Base-by-base conservation (phyloP, 2,329 filamentous ascomycete genomes). In the Tolypocladium nubicola region DNA sequence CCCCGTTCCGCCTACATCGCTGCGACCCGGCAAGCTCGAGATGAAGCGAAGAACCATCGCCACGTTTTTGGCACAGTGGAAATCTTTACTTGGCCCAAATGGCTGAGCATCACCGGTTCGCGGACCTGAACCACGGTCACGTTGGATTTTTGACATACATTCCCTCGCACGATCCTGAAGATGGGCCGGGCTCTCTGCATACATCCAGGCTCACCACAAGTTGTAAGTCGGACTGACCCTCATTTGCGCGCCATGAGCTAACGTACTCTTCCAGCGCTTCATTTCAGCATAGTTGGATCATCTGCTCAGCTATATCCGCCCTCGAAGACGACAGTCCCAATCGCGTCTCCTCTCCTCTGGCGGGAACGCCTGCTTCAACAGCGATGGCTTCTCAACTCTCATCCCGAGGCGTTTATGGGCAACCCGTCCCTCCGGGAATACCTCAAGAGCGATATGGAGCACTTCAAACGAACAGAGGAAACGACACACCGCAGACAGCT, bases 391-490 rank as follows among this genome's bases (percentile, higher is more conserved):
- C 64, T 75, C 50, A 76, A 77, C 47, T 68, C 69, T 38, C 72
- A 79, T n/a, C 80, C 82, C 1, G 78, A 81, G 58, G 77, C 78
- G 3, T 73, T 73, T 55, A 64, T 76, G 54, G 75, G 73, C 26
- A 71, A 72, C 39, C 62, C 66, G 0, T 66, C 62, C 5, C 60
- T 73, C 6, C 64, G 66, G 4, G 65, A 63, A 1, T 60, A 70
- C 3, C 63, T 79, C 6, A 61, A 68, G 10, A 72, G 76, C 40
- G 75, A 75, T 19, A 66, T 71, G 61, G 57, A 65, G 35, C 66
- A 64, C 16, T 68, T 69, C 54, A 61, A 64, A 57, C 58, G 66
- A 16, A 56, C 65, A 2, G 68, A 71, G 10, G 63, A 67, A 0
- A 55, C 65, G 1, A 47, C 57, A 4, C 62, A 59, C 43, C 56